A percentile compares a stretch with the other conserved stretches of the same genome.
Conservation (phyloP, 2,329 filamentous ascomycete genomes). For the Talaromyces sp. region DNA sequence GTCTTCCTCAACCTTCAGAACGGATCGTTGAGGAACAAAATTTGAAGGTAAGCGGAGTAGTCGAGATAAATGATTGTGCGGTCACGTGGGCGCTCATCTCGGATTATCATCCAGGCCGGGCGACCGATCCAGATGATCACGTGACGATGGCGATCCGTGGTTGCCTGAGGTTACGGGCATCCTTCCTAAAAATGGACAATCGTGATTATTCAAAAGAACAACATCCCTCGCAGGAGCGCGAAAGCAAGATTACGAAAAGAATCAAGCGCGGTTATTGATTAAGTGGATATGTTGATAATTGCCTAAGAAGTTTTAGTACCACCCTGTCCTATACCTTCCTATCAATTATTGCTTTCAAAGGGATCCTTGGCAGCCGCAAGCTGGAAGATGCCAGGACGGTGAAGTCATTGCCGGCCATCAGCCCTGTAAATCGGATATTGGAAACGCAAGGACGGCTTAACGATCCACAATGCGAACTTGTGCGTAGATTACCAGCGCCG, state of each 20-base stretch:
- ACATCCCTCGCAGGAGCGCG: slow-evolving; percentile 6
- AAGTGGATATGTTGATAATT: background rate
- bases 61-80: slow-evolving; percentile 40
- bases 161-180: background rate
- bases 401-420: slow-evolving; percentile 9
- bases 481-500: background rate
- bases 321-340: background rate
- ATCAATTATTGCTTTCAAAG: slow-evolving; percentile 7
- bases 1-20: slow-evolving; percentile 59
- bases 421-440: slow-evolving; percentile 15
- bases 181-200: background rate
- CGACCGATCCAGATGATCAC: background rate
- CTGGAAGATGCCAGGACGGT: background rate
- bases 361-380: background rate
- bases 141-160: background rate
- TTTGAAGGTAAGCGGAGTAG: slow-evolving; percentile 22
- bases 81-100: slow-evolving; percentile 29
- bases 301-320: background rate
- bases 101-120: slow-evolving; percentile 3
- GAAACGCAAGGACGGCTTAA: slow-evolving; percentile 15
- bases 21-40: slow-evolving; percentile 29
- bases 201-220: background rate
- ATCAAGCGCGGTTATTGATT: background rate
- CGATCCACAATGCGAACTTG: slow-evolving; percentile 1
- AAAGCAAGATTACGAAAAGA: background rate